A percentile compares a stretch with the other conserved stretches of the same genome.
Evolutionary conservation across 176 grass and related monocot species (phyloP).

Genomic region (Thalia dealbata): DNA sequence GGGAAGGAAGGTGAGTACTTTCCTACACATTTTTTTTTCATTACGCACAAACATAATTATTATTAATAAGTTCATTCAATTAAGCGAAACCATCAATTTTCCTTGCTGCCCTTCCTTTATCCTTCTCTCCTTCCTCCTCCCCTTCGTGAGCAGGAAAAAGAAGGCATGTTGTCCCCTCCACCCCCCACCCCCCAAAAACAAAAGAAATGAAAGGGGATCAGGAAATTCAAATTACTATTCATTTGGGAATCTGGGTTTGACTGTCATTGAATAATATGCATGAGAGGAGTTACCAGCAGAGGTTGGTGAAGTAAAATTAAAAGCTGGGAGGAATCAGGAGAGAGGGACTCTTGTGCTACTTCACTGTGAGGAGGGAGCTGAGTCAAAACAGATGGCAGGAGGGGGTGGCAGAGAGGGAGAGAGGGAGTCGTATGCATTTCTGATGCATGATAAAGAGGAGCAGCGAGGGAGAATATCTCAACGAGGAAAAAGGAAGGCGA

Average conservation of each 20-base stretch:
- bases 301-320: background rate
- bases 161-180: background rate
- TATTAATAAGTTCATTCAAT: too few species aligned
- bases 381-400: background rate
- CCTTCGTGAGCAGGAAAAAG: background rate
- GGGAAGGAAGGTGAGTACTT: too few species aligned
- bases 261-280: slow-evolving; percentile 1
- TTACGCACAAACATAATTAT: too few species aligned
- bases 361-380: background rate
- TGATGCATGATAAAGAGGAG: too few species aligned
- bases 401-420: background rate
- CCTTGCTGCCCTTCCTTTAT: too few species aligned
- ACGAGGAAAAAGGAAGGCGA: too few species aligned
- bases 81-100: too few species aligned
- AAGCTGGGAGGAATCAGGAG: background rate
- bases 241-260: slow-evolving; percentile 9
- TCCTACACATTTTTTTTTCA: too few species aligned
- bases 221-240: background rate
- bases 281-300: background rate
- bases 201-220: background rate
- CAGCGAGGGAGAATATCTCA: too few species aligned
- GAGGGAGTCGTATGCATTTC: background rate
- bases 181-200: too few species aligned
- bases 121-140: background rate
- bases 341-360: background rate